These are phyloP conservation scores for Vitis riparia DNA, from an alignment of 164 flowering plant species.

Conservation along the genomic window DNA sequence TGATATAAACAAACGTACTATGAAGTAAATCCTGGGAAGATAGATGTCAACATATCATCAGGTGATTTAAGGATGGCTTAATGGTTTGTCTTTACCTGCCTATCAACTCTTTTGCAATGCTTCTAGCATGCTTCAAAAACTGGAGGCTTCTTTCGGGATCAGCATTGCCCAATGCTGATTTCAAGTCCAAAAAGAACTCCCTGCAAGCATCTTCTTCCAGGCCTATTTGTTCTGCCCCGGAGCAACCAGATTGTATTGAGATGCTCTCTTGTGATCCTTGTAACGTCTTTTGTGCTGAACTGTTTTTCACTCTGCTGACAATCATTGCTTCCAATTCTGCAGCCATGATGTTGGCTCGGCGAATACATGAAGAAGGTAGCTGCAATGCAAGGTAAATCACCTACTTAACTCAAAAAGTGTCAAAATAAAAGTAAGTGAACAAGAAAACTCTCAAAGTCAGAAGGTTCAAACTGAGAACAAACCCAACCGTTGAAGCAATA, in stretches of 20 bases:
- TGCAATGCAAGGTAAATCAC: conserved; percentile 19
- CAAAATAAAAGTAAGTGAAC: not conserved
- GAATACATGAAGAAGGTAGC: conserved; percentile 75
- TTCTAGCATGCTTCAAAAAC: conserved; percentile 43
- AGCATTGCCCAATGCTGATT: conserved; percentile 32
- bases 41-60: no score
- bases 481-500: no score
- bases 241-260: conserved; percentile 4
- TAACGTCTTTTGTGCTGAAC: conserved; percentile 6
- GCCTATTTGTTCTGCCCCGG: conserved; percentile 5
- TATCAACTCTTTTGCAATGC: conserved; percentile 41
- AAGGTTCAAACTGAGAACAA: not conserved
- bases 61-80: no score
- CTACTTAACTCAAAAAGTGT: not conserved
- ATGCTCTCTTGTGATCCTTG: conserved; percentile 3
- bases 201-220: conserved; percentile 20
- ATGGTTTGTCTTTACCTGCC: conserved; percentile 9
- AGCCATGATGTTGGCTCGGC: conserved; percentile 71
- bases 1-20: no score
- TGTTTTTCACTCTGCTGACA: conserved; percentile 28
- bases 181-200: conserved; percentile 46
- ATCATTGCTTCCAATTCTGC: conserved; percentile 59
- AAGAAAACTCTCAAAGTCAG: no score
- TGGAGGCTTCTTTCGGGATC: conserved; percentile 28
- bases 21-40: no score